A percentile compares a stretch with the other conserved stretches of the same genome.
phyloP scores from a whole-genome alignment of 2,329 filamentous ascomycete species.

The Ceratocystis alfenasii region DNA sequence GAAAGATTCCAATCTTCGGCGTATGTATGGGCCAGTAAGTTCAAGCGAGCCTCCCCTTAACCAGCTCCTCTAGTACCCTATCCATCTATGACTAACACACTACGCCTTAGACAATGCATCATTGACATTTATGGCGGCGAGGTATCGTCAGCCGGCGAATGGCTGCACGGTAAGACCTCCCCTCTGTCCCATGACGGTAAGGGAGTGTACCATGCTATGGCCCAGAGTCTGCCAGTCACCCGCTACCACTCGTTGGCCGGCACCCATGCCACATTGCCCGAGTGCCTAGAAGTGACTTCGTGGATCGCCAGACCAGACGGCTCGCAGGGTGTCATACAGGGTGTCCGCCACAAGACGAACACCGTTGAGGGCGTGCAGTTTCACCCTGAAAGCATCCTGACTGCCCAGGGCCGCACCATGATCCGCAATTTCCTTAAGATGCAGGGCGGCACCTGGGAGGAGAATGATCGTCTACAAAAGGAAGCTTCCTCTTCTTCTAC shows the following conservation, averaged over 20 bases:
- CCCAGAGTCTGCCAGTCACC: conserved; percentile 74
- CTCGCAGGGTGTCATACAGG: conserved; percentile 84
- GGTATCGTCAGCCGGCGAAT: conserved; percentile 87
- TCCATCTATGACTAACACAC: conserved; percentile 14
- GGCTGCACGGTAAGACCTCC: conserved; percentile 94
- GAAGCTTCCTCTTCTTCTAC: conserved; percentile 20
- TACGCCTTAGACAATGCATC: conserved; percentile 64
- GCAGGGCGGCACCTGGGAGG: conserved; percentile 83
- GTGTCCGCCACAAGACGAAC: conserved; percentile 83
- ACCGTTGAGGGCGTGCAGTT: conserved; percentile 95
- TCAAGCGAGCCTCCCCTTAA: no score
- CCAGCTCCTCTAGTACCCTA: not conserved
- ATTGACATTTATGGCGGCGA: conserved; percentile 85
- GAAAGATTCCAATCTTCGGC: conserved; percentile 91
- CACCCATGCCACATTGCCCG: conserved; percentile 73
- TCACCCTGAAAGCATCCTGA: conserved; percentile 93
- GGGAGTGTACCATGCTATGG: conserved; percentile 77
- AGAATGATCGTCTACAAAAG: conserved; percentile 52
- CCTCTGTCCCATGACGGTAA: conserved; percentile 77
- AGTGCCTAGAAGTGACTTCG: conserved; percentile 77
- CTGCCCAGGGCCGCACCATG: conserved; percentile 77
- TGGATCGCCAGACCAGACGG: conserved; percentile 71
- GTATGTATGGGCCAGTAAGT: conserved; percentile 94
- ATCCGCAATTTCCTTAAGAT: conserved; percentile 82
- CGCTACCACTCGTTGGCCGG: conserved; percentile 94